A percentile compares a stretch with the other conserved stretches of the same genome.
phyloP scores from a whole-genome alignment of 176 grass and related monocot genomes.

The Cymbopogon citratus region DNA sequence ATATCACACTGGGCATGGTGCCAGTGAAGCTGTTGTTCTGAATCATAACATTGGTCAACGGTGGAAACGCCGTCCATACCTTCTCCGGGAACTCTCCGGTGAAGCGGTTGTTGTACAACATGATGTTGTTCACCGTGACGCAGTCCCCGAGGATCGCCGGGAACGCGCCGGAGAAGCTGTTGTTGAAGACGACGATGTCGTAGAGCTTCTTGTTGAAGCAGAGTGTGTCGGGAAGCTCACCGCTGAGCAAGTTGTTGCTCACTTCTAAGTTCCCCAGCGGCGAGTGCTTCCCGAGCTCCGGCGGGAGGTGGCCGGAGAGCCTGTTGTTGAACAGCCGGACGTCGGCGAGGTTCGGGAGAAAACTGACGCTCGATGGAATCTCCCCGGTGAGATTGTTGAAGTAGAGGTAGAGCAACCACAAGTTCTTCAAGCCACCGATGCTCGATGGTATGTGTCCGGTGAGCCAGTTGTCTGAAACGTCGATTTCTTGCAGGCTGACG shows the following conservation, averaged over 20 bases:
- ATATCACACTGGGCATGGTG: conserved; percentile 27
- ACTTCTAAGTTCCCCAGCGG: conserved; percentile 47
- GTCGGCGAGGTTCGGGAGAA: conserved; percentile 29
- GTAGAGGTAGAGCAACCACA: conserved; percentile 39
- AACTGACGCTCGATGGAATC: conserved; percentile 49
- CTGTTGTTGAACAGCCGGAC: conserved; percentile 49
- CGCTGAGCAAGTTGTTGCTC: conserved; percentile 33
- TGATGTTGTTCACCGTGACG: conserved; percentile 20
- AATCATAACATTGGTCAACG: conserved; percentile 21
- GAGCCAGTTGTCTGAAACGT: conserved; percentile 35
- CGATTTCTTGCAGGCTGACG: conserved; percentile 10
- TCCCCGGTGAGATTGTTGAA: conserved; percentile 42
- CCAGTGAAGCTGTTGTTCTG: conserved; percentile 48
- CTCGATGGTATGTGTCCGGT: conserved; percentile 36
- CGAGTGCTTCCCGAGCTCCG: conserved; percentile 62
- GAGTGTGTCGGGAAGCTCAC: conserved; percentile 36
- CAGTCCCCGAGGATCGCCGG: conserved; percentile 33
- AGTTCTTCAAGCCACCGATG: conserved; percentile 35
- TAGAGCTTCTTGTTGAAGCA: conserved; percentile 31
- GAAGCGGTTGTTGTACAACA: conserved; percentile 35
- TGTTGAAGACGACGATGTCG: conserved; percentile 40
- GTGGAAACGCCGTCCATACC: conserved; percentile 31
- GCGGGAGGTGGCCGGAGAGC: conserved; percentile 46
- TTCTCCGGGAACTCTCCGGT: conserved; percentile 31
- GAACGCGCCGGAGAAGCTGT: conserved; percentile 33